Percentiles rank a stretch among this genome's conserved stretches.
Conservation (phyloP, 83 land plant genomes). For the Picea abies region DNA sequence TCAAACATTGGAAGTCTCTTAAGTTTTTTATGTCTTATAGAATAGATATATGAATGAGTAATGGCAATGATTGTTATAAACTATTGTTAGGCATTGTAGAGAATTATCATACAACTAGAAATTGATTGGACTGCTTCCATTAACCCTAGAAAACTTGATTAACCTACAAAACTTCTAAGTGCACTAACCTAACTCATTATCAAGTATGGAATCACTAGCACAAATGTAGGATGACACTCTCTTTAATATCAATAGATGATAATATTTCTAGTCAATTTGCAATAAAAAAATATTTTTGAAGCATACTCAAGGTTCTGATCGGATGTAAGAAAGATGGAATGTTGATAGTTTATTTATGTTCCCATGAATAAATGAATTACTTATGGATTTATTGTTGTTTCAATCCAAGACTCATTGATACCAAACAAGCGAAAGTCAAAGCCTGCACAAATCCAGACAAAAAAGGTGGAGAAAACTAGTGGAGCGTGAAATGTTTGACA, state of each 20-base stretch:
- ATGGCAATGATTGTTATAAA: too few species aligned
- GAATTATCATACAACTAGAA: conserved; percentile 53
- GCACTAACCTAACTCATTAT: neutral
- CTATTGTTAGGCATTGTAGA: conserved; percentile 20
- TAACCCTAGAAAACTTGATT: conserved; percentile 31
- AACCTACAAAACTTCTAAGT: conserved; percentile 34
- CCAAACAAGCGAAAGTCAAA: too few species aligned
- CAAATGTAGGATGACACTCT: neutral
- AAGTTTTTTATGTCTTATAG: neutral
- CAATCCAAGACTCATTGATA: too few species aligned
- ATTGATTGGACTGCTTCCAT: conserved; percentile 37
- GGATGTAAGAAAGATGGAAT: conserved; percentile 28
- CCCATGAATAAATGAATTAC: neutral
- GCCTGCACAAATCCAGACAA: too few species aligned
- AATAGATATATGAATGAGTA: neutral
- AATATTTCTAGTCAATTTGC: neutral
- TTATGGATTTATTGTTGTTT: neutral
- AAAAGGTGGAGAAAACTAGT: too few species aligned
- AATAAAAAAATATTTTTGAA: neutral
- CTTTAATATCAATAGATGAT: neutral
- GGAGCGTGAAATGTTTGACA: too few species aligned
- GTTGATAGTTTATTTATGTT: neutral
- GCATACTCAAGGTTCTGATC: conserved; percentile 25
- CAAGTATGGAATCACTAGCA: neutral
- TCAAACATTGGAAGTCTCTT: neutral